A percentile compares a stretch with the other conserved stretches of the same genome.
phyloP scores from a whole-genome alignment of 495 filamentous ascomycete genomes.

The Lentithecium fluviatile region DNA sequence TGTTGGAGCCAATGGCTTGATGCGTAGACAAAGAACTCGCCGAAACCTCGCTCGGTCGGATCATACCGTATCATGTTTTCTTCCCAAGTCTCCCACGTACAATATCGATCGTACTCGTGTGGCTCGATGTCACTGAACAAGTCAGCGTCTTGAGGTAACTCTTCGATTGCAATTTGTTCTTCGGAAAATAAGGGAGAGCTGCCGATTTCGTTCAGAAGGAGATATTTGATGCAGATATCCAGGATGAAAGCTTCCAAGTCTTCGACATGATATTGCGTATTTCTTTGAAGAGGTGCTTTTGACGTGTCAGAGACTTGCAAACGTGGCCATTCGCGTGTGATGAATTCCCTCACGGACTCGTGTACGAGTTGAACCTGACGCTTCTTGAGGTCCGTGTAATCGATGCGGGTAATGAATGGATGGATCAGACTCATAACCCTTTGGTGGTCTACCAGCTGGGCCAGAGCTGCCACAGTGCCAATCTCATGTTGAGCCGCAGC shows the following conservation, averaged over 20 bases:
- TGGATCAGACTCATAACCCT: constrained; percentile 3
- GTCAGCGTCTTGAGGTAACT: constrained; percentile 9
- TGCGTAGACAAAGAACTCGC: constrained; percentile 17
- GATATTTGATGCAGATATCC: constrained; percentile 13
- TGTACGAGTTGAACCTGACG: constrained; percentile 18
- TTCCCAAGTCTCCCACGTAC: constrained; percentile 18
- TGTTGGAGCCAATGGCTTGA: constrained; percentile 12
- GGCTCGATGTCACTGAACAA: constrained; percentile 2
- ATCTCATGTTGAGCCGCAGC: constrained; percentile 7
- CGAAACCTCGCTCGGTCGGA: constrained; percentile 14
- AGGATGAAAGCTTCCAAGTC: constrained; percentile 2
- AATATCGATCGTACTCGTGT: constrained; percentile 16
- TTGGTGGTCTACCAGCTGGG: constrained; percentile 3
- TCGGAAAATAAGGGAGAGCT: constrained; percentile 8
- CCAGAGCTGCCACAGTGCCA: constrained; percentile 9
- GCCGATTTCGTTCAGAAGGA: constrained; percentile 11
- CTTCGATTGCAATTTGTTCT: constrained; percentile 13
- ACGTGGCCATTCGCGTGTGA: constrained; percentile 9
- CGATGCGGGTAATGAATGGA: constrained; percentile 11
- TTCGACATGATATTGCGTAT: neutral
- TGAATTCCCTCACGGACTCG: constrained; percentile 14
- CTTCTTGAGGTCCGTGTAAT: constrained; percentile 3
- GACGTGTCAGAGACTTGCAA: neutral
- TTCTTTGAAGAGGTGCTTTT: constrained; percentile 5
- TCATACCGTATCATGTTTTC: constrained; percentile 18